A percentile compares a stretch with the other conserved stretches of the same genome.
Evolutionary conservation across 2,329 filamentous ascomycete species (phyloP).

Genomic region (Celoporthe dispersa): DNA sequence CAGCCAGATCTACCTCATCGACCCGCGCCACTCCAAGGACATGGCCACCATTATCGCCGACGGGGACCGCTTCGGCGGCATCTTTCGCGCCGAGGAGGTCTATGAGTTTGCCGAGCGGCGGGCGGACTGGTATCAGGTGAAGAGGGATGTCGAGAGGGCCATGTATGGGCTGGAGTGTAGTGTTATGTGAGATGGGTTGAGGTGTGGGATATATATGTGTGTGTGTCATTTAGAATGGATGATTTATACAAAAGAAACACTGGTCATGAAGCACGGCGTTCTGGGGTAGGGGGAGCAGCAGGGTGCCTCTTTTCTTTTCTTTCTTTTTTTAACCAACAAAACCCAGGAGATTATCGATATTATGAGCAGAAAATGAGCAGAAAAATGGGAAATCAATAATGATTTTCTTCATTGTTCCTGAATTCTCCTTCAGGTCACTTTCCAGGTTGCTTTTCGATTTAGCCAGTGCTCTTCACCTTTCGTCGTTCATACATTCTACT

Average conservation of each 20-base stretch:
- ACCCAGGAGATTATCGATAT: too few relatives aligned
- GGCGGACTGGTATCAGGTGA: constrained; percentile 94
- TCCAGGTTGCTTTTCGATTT: too few relatives aligned
- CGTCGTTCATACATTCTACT: too few relatives aligned
- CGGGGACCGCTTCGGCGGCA: constrained; percentile 83
- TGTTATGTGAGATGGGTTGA: constrained; percentile 67
- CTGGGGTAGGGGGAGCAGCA: neutral
- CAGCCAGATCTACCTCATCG: constrained; percentile 93
- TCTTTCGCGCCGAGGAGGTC: constrained; percentile 94
- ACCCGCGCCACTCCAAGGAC: constrained; percentile 84
- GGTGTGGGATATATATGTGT: too few relatives aligned
- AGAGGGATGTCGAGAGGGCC: constrained; percentile 85
- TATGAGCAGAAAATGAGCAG: too few relatives aligned
- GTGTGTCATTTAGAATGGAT: neutral
- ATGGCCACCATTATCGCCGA: constrained; percentile 95
- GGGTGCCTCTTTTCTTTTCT: neutral
- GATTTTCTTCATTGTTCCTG: too few relatives aligned
- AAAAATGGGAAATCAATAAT: too few relatives aligned
- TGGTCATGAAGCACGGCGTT: neutral
- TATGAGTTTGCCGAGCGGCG: constrained; percentile 95
- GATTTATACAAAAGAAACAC: neutral
- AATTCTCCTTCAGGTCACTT: too few relatives aligned
- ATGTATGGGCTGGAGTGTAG: constrained; percentile 95
- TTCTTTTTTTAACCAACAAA: too few relatives aligned
- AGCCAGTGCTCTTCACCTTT: too few relatives aligned